A percentile compares a stretch with the other conserved stretches of the same genome.
Conservation (phyloP, 768 basidiomycete species). For the Amanita subjunquillea region DNA sequence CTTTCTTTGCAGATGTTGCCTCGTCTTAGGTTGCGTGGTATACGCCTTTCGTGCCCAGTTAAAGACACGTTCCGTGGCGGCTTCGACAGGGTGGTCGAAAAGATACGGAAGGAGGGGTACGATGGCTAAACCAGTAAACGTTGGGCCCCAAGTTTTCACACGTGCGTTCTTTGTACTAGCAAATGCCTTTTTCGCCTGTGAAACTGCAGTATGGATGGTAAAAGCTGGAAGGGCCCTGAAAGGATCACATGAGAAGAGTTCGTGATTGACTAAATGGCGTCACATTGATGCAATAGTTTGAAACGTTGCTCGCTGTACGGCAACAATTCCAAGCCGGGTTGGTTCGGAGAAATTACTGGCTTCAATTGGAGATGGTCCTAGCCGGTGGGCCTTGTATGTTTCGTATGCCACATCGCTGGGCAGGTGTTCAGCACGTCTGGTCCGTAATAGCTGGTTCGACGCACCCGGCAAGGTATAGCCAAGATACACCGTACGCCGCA, state of each 20-base stretch:
- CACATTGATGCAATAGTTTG: conserved; percentile 24
- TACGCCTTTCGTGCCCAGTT: conserved; percentile 57
- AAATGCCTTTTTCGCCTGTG: conserved; percentile 61
- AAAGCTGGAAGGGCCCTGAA: conserved; percentile 72
- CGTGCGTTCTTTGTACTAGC: conserved; percentile 44
- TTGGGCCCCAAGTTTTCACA: conserved; percentile 68
- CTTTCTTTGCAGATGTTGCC: not conserved
- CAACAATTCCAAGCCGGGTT: conserved; percentile 56
- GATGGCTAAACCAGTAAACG: conserved; percentile 59
- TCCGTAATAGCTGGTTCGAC: conserved; percentile 1
- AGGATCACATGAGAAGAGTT: conserved; percentile 6
- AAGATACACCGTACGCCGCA: conserved; percentile 73
- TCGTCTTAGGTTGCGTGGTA: conserved; percentile 22
- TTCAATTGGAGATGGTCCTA: conserved; percentile 58
- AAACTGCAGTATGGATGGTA: conserved; percentile 78
- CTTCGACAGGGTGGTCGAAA: conserved; percentile 75
- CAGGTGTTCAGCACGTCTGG: conserved; percentile 1
- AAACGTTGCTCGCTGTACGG: conserved; percentile 68
- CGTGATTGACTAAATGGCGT: not conserved
- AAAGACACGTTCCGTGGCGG: conserved; percentile 55
- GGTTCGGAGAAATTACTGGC: conserved; percentile 62
- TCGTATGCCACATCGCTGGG: conserved; percentile 68
- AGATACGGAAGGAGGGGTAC: conserved; percentile 69
- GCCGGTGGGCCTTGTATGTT: conserved; percentile 64
- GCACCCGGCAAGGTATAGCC: conserved; percentile 64